These are phyloP conservation scores for Butyriboletus loyo DNA, from an alignment of 768 basidiomycete genomes.

Conservation along the genomic window DNA sequence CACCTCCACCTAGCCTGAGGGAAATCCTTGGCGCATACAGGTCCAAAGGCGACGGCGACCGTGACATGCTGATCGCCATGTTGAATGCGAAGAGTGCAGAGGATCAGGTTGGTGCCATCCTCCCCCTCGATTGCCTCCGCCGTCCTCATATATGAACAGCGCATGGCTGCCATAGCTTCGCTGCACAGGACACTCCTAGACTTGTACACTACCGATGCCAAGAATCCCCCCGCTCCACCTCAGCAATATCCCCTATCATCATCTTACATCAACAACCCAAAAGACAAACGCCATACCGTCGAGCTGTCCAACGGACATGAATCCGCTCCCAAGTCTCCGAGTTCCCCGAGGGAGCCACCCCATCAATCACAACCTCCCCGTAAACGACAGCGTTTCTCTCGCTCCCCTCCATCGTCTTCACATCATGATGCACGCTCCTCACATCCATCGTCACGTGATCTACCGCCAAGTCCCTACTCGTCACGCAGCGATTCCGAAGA, in stretches of 20 bases:
- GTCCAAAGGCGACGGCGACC: conserved; percentile 84
- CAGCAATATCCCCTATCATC: conserved; percentile 38
- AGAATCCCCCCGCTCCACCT: conserved; percentile 30
- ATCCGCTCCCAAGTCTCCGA: conserved; percentile 4
- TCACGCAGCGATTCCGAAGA: conserved; percentile 66
- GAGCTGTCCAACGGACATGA: conserved; percentile 20
- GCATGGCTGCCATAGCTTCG: conserved; percentile 65
- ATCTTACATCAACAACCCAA: conserved; percentile 27
- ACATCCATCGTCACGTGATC: conserved; percentile 42
- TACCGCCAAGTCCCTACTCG: conserved; percentile 73
- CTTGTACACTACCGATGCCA: conserved; percentile 35
- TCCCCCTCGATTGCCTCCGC: conserved; percentile 1
- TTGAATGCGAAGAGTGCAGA: conserved; percentile 90
- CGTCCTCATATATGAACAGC: conserved; percentile 38
- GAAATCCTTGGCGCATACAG: conserved; percentile 87
- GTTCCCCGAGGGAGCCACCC: conserved; percentile 26
- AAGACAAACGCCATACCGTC: conserved; percentile 17
- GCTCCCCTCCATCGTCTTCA: conserved; percentile 48
- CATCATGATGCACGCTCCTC: conserved; percentile 33
- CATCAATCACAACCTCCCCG: conserved; percentile 43
- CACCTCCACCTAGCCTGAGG: conserved; percentile 76
- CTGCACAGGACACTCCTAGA: conserved; percentile 73
- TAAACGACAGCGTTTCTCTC: conserved; percentile 64
- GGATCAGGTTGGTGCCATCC: conserved; percentile 65
- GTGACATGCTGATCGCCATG: conserved; percentile 88